A percentile compares a stretch with the other conserved stretches of the same genome.
phyloP scores from a whole-genome alignment of 768 basidiomycete species.

The Phlebiopsis gigantea region DNA sequence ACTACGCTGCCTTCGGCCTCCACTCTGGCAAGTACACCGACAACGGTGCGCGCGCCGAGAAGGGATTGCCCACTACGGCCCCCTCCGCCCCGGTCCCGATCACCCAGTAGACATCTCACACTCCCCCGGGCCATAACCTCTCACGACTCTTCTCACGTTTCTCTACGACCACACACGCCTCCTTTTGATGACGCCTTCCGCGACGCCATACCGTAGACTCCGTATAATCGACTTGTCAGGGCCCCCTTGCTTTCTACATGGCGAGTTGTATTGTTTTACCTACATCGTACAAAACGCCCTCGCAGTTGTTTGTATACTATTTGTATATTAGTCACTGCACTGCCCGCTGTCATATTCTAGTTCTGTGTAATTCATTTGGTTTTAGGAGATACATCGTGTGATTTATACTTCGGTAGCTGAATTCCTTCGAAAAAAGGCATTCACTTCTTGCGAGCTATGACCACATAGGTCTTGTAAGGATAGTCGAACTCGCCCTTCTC shows the following conservation, averaged over 20 bases:
- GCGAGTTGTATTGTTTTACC: too few species aligned
- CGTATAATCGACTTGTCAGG: not conserved
- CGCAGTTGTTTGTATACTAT: not conserved
- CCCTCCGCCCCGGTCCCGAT: not conserved
- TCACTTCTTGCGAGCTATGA: slow-evolving; percentile 44
- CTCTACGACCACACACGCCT: not conserved
- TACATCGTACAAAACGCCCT: too few species aligned
- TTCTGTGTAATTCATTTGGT: not conserved
- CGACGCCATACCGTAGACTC: too few species aligned
- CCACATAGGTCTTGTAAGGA: slow-evolving; percentile 66
- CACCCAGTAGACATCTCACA: not conserved
- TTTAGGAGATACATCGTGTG: not conserved
- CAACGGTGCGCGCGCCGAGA: not conserved
- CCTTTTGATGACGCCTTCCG: not conserved
- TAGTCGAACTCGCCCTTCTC: slow-evolving; percentile 71
- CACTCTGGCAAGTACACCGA: slow-evolving; percentile 23
- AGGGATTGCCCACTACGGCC: not conserved
- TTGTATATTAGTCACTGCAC: not conserved
- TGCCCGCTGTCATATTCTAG: not conserved
- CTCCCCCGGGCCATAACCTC: too few species aligned
- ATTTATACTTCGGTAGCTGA: too few species aligned
- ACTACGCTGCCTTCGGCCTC: slow-evolving; percentile 21
- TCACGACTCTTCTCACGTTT: not conserved
- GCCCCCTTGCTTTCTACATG: too few species aligned
- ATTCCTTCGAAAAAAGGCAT: too few species aligned